phyloP scores from a whole-genome alignment of 805 yeast genomes.

The Nakazawaea populi region DNA sequence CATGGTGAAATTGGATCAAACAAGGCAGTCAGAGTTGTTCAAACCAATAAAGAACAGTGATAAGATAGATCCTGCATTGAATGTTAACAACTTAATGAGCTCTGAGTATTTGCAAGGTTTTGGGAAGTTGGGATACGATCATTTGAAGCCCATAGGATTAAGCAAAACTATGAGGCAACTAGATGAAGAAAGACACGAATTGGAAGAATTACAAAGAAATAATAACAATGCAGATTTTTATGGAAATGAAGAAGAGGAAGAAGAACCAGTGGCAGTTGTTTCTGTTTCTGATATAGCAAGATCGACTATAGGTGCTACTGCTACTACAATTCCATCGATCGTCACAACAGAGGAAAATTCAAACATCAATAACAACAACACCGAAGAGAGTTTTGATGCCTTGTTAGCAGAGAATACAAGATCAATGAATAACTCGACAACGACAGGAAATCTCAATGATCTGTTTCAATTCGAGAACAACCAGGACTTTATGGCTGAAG shows the following conservation, averaged over 20 bases:
- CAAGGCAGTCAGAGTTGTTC: constrained; percentile 15
- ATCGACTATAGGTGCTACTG: not conserved
- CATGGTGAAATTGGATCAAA: constrained; percentile 14
- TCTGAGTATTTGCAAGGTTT: constrained; percentile 24
- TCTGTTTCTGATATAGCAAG: too few relatives aligned
- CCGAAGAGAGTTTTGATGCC: constrained; percentile 6
- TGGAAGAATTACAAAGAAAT: constrained; percentile 12
- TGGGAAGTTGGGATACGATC: constrained; percentile 39
- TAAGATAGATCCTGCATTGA: constrained; percentile 14
- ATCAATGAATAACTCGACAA: not conserved
- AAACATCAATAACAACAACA: not conserved
- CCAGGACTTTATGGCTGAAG: constrained; percentile 29
- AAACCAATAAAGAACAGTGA: not conserved
- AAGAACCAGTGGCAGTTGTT: not conserved
- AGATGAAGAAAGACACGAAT: constrained; percentile 20
- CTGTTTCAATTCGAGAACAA: constrained; percentile 14
- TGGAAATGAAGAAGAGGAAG: constrained; percentile 12
- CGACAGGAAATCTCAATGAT: not conserved
- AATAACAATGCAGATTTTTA: constrained; percentile 6
- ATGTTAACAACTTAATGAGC: constrained; percentile 17
- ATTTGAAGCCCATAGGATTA: constrained; percentile 54
- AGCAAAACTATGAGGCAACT: constrained; percentile 44
- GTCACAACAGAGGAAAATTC: not conserved
- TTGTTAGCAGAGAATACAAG: constrained; percentile 7
- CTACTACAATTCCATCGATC: too few relatives aligned